Conservation (phyloP, 2,329 filamentous ascomycete species). For the Parasarocladium wereldwijsianum region DNA sequence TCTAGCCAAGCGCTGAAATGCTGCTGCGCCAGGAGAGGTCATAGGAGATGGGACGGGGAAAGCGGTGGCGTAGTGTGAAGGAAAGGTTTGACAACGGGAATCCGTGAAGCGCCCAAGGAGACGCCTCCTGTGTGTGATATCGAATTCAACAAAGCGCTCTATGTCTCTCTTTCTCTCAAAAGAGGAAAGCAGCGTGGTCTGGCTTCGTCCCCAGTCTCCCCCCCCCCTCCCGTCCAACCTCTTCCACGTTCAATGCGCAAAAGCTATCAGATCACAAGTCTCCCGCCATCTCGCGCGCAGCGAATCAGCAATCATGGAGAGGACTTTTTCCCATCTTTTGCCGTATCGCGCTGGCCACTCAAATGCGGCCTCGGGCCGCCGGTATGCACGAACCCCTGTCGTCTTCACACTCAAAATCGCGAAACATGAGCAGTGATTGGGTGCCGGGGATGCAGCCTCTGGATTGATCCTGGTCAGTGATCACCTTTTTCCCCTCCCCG, state of each 20-base stretch:
- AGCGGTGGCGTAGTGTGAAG: too few species aligned
- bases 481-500: too few species aligned
- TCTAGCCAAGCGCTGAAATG: background rate
- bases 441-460: background rate
- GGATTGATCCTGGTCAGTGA: too few species aligned
- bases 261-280: background rate
- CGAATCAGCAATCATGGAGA: background rate
- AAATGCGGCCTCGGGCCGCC: conserved; percentile 6
- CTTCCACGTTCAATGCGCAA: background rate
- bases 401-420: conserved; percentile 5
- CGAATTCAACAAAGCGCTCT: too few species aligned
- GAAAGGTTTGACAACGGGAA: too few species aligned
- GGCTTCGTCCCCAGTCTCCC: too few species aligned
- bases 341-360: conserved; percentile 2
- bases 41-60: conserved; percentile 1
- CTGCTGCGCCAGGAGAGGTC: background rate
- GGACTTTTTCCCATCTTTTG: conserved; percentile 1
- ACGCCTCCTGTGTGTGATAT: too few species aligned
- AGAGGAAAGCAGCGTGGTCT: too few species aligned
- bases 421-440: conserved; percentile 1
- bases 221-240: background rate
- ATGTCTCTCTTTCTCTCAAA: background rate
- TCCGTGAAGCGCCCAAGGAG: too few species aligned
- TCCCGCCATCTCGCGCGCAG: background rate
- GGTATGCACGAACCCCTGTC: conserved; percentile 5